A percentile compares a stretch with the other conserved stretches of the same genome.
These are phyloP conservation scores for Cyclaneusma minus DNA, from an alignment of 2,329 filamentous ascomycete genomes.

Conservation along the genomic window DNA sequence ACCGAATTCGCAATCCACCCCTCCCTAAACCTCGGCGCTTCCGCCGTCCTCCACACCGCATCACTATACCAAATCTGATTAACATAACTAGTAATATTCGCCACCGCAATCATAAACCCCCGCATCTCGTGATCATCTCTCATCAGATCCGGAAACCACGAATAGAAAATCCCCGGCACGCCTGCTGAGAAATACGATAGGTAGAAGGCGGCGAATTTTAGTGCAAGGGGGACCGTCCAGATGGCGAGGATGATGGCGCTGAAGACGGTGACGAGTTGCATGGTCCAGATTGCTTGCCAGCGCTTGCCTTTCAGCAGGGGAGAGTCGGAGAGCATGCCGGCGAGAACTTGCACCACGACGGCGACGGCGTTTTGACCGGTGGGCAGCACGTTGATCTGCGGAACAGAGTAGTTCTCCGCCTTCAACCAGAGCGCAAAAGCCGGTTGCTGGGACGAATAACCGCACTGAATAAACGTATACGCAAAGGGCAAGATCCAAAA, in stretches of 20 bases:
- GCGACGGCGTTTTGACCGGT: slow-evolving; percentile 4
- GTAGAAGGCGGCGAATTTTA: slow-evolving; percentile 1
- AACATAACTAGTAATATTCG: slow-evolving; percentile 10
- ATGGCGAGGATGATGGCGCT: slow-evolving; percentile 1
- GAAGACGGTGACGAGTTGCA: slow-evolving; percentile 1
- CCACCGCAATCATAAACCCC: slow-evolving; percentile 10
- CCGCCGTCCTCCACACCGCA: slow-evolving; percentile 12
- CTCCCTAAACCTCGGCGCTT: slow-evolving; percentile 9
- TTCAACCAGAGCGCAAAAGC: slow-evolving; percentile 12
- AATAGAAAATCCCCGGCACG: too few species aligned
- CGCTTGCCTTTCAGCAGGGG: too few species aligned
- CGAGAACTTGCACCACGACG: slow-evolving; percentile 2
- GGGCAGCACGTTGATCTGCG: slow-evolving; percentile 4
- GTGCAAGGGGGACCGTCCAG: slow-evolving; percentile 1
- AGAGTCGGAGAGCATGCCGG: too few species aligned
- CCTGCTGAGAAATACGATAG: too few species aligned
- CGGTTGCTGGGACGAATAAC: too few species aligned
- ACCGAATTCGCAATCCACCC: slow-evolving; percentile 8
- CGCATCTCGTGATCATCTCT: slow-evolving; percentile 14
- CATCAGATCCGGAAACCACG: slow-evolving; percentile 14
- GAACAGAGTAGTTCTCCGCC: slow-evolving; percentile 3
- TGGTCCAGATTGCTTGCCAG: too few species aligned
- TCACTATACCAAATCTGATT: slow-evolving; percentile 11
- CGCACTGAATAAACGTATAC: too few species aligned
- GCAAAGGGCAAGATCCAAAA: too few species aligned